Percentiles rank a stretch among this genome's conserved stretches.
Conservation (phyloP, 306 rosid genomes). For the Pueraria montana region DNA sequence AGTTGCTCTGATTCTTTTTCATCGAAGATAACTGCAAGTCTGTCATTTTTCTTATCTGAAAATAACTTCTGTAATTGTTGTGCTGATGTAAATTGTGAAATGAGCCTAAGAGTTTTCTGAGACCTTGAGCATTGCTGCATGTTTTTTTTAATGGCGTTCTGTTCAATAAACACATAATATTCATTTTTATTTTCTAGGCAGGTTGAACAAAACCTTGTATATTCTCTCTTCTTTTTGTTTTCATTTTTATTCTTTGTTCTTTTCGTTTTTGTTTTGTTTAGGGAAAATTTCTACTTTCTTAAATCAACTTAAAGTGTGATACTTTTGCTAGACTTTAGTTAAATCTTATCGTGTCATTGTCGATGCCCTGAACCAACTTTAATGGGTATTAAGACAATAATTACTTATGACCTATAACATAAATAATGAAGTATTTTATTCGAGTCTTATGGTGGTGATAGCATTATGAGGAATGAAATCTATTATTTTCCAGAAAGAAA, state of each 20-base stretch:
- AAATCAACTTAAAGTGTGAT: neutral
- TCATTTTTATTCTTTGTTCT: too few relatives aligned
- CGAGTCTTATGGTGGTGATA: too few relatives aligned
- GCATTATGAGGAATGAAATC: too few relatives aligned
- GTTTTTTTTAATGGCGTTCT: neutral
- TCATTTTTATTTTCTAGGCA: neutral
- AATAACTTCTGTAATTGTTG: slow-evolving; percentile 35
- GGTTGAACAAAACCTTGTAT: neutral
- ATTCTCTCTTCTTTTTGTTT: neutral
- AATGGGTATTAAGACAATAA: too few relatives aligned
- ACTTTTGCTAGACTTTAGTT: neutral
- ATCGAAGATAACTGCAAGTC: slow-evolving; percentile 84
- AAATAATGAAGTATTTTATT: too few relatives aligned
- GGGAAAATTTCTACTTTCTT: neutral
- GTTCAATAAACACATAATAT: neutral
- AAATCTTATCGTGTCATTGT: too few relatives aligned
- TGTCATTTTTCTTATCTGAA: neutral
- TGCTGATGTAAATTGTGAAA: slow-evolving; percentile 40
- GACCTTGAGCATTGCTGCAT: neutral
- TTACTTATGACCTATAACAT: too few relatives aligned
- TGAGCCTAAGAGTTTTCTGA: neutral
- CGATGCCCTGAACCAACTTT: too few relatives aligned
- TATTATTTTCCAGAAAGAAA: too few relatives aligned
- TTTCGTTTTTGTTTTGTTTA: neutral
- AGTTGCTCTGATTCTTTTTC: slow-evolving; percentile 76